A percentile compares a stretch with the other conserved stretches of the same genome.
These are phyloP conservation scores for Xanthoconium separans DNA, from an alignment of 1,284 basidiomycete species.

Conservation along the genomic window DNA sequence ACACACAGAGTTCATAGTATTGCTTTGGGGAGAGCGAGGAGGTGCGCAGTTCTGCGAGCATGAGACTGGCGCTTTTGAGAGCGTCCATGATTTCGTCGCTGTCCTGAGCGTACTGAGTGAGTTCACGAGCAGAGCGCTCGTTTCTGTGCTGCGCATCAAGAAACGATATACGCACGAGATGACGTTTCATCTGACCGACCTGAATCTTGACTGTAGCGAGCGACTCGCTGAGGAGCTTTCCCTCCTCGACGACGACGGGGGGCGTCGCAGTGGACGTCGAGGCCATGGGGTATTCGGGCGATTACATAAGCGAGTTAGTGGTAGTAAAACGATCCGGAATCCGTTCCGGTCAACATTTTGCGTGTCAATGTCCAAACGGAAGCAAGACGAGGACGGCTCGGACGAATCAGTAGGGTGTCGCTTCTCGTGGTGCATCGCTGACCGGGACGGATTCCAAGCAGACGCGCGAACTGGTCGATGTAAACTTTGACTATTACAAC, in stretches of 20 bases:
- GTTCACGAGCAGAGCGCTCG: not conserved
- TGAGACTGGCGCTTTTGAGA: constrained; percentile 90
- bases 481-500: constrained; percentile 93
- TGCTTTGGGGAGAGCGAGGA: constrained; percentile 92
- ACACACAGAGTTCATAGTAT: constrained; percentile 93
- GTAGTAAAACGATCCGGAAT: not conserved
- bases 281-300: constrained; percentile 22
- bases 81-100: constrained; percentile 96
- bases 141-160: not conserved
- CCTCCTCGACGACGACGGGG: constrained; percentile 53
- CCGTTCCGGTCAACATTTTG: no score
- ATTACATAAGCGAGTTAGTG: constrained; percentile 25
- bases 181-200: constrained; percentile 90
- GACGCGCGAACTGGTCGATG: constrained; percentile 54
- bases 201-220: constrained; percentile 89
- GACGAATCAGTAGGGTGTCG: constrained; percentile 20
- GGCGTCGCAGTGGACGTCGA: constrained; percentile 16
- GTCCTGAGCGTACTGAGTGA: constrained; percentile 52
- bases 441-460: constrained; percentile 1
- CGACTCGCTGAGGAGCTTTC: constrained; percentile 79
- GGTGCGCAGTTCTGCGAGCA: constrained; percentile 92
- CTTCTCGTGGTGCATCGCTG: not conserved
- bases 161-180: constrained; percentile 55
- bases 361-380: constrained; percentile 28
- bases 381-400: constrained; percentile 10